Evolutionary conservation across 176 grass and related monocot species (phyloP).

Genomic region (Musa troglodytarum): DNA sequence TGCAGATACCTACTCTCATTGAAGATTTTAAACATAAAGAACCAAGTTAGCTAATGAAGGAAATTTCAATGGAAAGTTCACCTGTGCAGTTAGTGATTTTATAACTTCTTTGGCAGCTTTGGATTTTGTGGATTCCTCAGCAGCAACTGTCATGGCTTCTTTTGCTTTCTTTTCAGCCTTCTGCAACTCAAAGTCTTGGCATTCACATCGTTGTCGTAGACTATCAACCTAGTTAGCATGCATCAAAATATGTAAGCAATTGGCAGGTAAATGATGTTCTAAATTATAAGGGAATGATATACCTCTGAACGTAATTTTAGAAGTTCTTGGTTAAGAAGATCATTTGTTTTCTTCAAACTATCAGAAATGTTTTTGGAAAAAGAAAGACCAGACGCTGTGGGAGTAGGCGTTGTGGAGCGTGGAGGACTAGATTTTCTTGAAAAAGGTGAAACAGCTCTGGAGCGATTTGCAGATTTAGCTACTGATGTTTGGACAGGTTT

Average conservation of each 20-base stretch:
- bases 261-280: not conserved
- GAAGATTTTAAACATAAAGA: not conserved
- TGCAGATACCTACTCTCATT: not conserved
- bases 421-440: slow-evolving; percentile 44
- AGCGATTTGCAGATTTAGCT: slow-evolving; percentile 22
- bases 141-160: slow-evolving; percentile 53
- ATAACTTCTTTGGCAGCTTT: slow-evolving; percentile 86
- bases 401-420: slow-evolving; percentile 26
- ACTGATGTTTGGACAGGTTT: slow-evolving; percentile 20
- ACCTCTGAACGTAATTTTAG: slow-evolving; percentile 81
- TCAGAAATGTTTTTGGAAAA: slow-evolving; percentile 42
- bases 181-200: slow-evolving; percentile 50
- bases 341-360: slow-evolving; percentile 63
- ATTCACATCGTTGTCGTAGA: slow-evolving; percentile 45
- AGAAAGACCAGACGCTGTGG: slow-evolving; percentile 13
- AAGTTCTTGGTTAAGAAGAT: slow-evolving; percentile 82
- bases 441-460: slow-evolving; percentile 32
- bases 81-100: slow-evolving; percentile 87
- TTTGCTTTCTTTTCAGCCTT: slow-evolving; percentile 61
- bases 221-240: slow-evolving; percentile 44
- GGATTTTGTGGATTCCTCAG: slow-evolving; percentile 70
- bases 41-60: not conserved
- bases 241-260: slow-evolving; percentile 17
- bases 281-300: slow-evolving; percentile 9
- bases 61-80: slow-evolving; percentile 17